Evolutionary conservation across 2,329 filamentous ascomycete species (phyloP).

Genomic region (Fusarium odoratissimum): DNA sequence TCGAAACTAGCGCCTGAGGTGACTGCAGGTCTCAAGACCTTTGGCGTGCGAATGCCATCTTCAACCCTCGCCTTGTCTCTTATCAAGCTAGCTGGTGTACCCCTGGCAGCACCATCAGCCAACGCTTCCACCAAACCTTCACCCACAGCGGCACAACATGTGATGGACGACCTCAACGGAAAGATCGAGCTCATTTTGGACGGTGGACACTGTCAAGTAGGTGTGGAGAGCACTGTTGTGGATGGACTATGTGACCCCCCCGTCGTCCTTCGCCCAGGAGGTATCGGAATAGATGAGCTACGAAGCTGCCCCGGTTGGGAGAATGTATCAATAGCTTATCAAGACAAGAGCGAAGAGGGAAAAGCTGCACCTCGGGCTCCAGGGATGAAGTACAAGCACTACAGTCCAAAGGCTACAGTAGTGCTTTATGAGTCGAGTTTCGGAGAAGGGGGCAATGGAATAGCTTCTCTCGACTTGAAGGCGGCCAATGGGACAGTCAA

Average conservation of each 20-base stretch:
- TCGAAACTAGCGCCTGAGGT: constrained; percentile 88
- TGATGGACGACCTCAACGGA: constrained; percentile 84
- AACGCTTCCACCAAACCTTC: constrained; percentile 95
- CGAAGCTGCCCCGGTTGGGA: constrained; percentile 83
- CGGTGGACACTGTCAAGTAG: constrained; percentile 86
- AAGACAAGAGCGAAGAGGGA: constrained; percentile 76
- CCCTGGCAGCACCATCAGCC: constrained; percentile 90
- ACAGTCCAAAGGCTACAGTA: constrained; percentile 89
- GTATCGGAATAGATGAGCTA: constrained; percentile 84
- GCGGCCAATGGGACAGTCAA: constrained; percentile 38
- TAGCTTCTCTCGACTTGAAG: constrained; percentile 52
- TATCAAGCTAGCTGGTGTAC: constrained; percentile 81
- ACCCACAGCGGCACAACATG: constrained; percentile 90
- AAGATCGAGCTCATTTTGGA: constrained; percentile 90
- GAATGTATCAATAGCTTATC: constrained; percentile 79
- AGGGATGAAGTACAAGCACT: constrained; percentile 99
- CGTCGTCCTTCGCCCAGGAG: constrained; percentile 85
- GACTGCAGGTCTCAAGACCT: constrained; percentile 84
- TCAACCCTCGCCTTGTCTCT: constrained; percentile 87
- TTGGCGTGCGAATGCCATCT: constrained; percentile 90
- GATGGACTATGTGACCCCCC: constrained; percentile 88
- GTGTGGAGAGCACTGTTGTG: constrained; percentile 96
- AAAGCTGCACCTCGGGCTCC: constrained; percentile 80
- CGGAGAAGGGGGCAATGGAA: constrained; percentile 50
- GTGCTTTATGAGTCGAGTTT: constrained; percentile 77